Evolutionary conservation across 306 rosid genomes (phyloP), one percentile per base, ranked within the genome.

Genomic region (Cicer arietinum): DNA sequence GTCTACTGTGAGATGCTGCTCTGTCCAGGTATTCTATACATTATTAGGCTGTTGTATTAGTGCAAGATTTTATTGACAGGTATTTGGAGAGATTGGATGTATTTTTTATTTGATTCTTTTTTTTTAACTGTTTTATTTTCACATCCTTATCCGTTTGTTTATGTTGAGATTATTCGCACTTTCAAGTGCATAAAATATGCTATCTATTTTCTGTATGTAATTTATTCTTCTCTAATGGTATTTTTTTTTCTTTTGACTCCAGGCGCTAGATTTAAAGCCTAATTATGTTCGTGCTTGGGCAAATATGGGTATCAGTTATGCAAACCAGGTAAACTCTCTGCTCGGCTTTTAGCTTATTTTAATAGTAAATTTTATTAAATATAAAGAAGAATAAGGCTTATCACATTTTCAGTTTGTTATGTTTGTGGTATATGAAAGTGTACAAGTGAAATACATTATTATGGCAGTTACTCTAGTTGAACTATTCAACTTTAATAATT

Each of bases 251-350:
- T 58, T 5, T 53, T 59, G 76, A 30, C 63, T 81, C 17, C 86
- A 94, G 98, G 99, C 99, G 18, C 84, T 94, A 41, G 99, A 94
- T 89, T 88, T 94, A 85, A 94, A 94, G 85, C 99, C 99, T 67
- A 94, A 94, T 80, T 94, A 94, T 68, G 99, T 94, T 58, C 99
- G 98, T 65, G 99, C 99, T 57, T 94, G 99, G 99, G 97, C 99
- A 71, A 94, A 94, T 79, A 94, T 94, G 97, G 99, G 99, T 70
- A 92, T 94, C 87, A 92, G 99, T 65, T 94, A 90, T 62, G 99
- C 99, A 54, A 94, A 94, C 83, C 99, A 94, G 96, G 99, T 94
- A 62, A 46, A 74, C 77, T 69, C 61, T 37, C 16, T 30, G 6
- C 73, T 69, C 35, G 17, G 40, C 8, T 80, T 22, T 52, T 79